phyloP scores from a whole-genome alignment of 1,284 basidiomycete genomes.

The Cutaneotrichosporon sp. region DNA sequence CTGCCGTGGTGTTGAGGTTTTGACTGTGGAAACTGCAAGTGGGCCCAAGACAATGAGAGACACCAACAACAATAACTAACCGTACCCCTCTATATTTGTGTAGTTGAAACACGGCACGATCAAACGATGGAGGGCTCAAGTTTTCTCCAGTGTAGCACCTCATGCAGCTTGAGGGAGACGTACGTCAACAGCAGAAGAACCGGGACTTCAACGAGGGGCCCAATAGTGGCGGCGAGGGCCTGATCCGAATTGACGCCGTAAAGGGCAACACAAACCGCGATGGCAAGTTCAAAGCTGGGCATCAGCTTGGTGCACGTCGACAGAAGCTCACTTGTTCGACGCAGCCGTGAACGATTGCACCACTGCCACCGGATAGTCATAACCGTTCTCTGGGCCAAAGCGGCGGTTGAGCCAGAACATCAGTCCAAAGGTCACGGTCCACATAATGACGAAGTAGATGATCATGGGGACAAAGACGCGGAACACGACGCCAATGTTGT shows the following conservation, averaged over 20 bases:
- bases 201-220: slow-evolving; percentile 71
- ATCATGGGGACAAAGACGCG: slow-evolving; percentile 73
- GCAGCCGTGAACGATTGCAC: slow-evolving; percentile 57
- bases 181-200: slow-evolving; percentile 68
- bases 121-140: no score
- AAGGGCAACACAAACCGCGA: slow-evolving; percentile 72
- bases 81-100: no score
- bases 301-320: neutral
- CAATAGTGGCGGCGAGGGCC: slow-evolving; percentile 67
- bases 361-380: slow-evolving; percentile 52
- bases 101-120: no score
- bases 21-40: no score
- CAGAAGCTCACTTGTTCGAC: slow-evolving; percentile 50
- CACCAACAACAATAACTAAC: no score
- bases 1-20: no score
- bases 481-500: slow-evolving; percentile 67
- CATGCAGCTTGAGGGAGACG: slow-evolving; percentile 53
- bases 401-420: slow-evolving; percentile 53
- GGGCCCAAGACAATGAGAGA: no score
- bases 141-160: neutral
- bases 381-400: slow-evolving; percentile 3
- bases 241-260: slow-evolving; percentile 70
- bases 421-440: slow-evolving; percentile 59
- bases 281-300: slow-evolving; percentile 60
- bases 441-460: slow-evolving; percentile 74